A percentile compares a stretch with the other conserved stretches of the same genome.
Conservation (phyloP, 176 grass and related monocot genomes). For the Pontederia crassipes region DNA sequence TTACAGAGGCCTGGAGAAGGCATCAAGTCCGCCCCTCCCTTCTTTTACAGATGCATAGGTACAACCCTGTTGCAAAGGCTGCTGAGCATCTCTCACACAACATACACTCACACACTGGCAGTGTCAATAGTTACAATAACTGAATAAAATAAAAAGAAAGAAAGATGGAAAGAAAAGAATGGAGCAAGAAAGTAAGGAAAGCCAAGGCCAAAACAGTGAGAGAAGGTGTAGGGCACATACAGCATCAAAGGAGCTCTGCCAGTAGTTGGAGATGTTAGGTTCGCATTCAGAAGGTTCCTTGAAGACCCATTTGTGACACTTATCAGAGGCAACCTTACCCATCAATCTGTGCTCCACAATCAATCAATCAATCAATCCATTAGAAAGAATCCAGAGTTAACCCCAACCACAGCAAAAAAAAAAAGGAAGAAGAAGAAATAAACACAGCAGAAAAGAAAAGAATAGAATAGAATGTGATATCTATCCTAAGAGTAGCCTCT, state of each 20-base stretch:
- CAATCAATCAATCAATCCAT: constrained; percentile 21
- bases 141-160: background rate
- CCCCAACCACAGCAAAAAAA: background rate
- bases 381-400: background rate
- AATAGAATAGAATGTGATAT: too few species aligned
- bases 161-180: background rate
- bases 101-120: too few species aligned
- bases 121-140: too few species aligned
- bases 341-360: constrained; percentile 65
- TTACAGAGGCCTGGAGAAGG: background rate
- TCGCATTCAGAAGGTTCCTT: constrained; percentile 99
- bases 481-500: too few species aligned
- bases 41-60: constrained; percentile 14
- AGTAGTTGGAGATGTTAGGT: constrained; percentile 99
- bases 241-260: constrained; percentile 99
- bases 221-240: constrained; percentile 46
- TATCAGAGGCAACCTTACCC: constrained; percentile 99
- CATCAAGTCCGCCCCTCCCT: constrained; percentile 20
- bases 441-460: too few species aligned
- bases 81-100: background rate
- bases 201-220: background rate
- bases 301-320: constrained; percentile 99
- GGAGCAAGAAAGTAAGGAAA: background rate
- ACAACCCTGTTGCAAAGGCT: constrained; percentile 6
- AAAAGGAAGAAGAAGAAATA: background rate